Evolutionary conservation across 1,139 yeast genomes (phyloP), one percentile per base, ranked within the genome.

Genomic region (Saccharomyces hybrid): DNA sequence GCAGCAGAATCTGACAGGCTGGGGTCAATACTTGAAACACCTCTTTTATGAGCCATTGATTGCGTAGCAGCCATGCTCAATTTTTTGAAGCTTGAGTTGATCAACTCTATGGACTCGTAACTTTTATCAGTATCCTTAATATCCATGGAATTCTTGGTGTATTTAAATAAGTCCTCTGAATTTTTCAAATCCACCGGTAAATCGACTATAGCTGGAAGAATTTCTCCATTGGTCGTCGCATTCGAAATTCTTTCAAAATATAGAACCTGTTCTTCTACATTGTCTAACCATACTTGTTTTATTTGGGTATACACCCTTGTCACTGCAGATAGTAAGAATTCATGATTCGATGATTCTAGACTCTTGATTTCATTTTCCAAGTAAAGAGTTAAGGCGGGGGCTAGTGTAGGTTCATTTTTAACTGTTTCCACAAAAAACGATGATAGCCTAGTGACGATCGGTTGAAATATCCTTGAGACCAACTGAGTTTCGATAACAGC

Each of bases 331-430:
- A 79, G 75, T 38, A 86, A 71, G 62, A 79, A 88, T 59, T 88
- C 96, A 66, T 86, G 91, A 67, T 83, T 81, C 2, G 85, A 75
- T 2, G 79, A 72, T 26, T 76, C 77, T 34, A 78, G 64, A 21
- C 68, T 66, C 32, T 61, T 62, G 6, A 72, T 67, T 6, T 71
- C 59, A 7, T 59, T 59, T 54, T 79, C 82, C 14, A 80, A 58
- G 48, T 74, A 68, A 1, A 75, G 61, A 50, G 79, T 61, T 2
- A 80, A 63, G 3, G 74, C 73, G 2, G 84, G 81, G 12, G 74
- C 69, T 49, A 74, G 73, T 21, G 77, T 64, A 44, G 72, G 71
- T 49, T 73, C 74, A 12, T 64, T 63, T 60, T 73, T 75, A 44
- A 74, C 71, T 24, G 73, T 62, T 3, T 73, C 75, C 14, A 74